Evolutionary conservation across 2,329 filamentous ascomycete species (phyloP).

Genomic region (Alternaria arborescens): DNA sequence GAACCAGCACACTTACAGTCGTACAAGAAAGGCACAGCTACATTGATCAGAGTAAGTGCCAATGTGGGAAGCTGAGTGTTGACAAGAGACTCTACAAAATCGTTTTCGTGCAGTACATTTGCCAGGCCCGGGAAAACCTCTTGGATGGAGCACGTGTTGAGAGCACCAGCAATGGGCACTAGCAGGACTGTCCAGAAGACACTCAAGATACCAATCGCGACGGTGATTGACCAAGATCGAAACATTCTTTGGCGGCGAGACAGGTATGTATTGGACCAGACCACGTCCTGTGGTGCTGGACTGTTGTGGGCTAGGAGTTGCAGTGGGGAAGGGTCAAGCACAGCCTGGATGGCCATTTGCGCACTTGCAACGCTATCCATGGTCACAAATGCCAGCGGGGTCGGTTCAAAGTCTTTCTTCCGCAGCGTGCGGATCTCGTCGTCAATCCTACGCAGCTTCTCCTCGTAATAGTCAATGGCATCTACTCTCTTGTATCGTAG

Average conservation of each 20-base stretch:
- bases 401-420: constrained; percentile 77
- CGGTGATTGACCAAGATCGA: constrained; percentile 83
- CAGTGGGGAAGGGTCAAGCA: constrained; percentile 88
- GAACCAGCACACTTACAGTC: constrained; percentile 68
- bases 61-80: constrained; percentile 88
- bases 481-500: constrained; percentile 78
- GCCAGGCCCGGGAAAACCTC: constrained; percentile 76
- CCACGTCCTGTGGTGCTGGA: constrained; percentile 88
- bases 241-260: constrained; percentile 76
- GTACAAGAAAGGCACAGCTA: constrained; percentile 92
- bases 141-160: constrained; percentile 82
- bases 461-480: constrained; percentile 93
- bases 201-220: constrained; percentile 82
- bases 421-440: constrained; percentile 75
- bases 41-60: constrained; percentile 84
- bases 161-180: constrained; percentile 76
- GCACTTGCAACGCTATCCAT: constrained; percentile 93
- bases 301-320: constrained; percentile 85
- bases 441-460: constrained; percentile 81
- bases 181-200: constrained; percentile 89
- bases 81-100: constrained; percentile 77
- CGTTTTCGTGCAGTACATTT: constrained; percentile 71
- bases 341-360: constrained; percentile 96
- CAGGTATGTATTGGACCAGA: constrained; percentile 93
- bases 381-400: constrained; percentile 90